Percentiles rank a stretch among this genome's conserved stretches.
These are phyloP conservation scores for Bondarzewia mesenterica DNA, from an alignment of 1,284 basidiomycete genomes.

Conservation along the genomic window DNA sequence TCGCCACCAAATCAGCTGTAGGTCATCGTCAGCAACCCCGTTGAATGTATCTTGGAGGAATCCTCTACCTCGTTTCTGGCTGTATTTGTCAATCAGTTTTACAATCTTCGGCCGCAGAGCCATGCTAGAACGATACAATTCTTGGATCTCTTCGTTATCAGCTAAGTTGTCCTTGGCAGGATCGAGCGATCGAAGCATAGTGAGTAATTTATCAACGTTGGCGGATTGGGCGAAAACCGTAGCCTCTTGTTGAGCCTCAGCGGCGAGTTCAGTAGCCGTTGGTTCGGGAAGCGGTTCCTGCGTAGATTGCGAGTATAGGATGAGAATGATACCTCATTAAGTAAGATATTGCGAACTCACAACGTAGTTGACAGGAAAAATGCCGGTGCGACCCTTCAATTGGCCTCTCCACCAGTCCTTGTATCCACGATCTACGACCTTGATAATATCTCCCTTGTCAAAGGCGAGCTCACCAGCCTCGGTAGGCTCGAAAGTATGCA, in stretches of 20 bases:
- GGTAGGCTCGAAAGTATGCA: constrained; percentile 86
- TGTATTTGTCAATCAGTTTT: constrained; percentile 95
- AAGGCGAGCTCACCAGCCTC: constrained; percentile 92
- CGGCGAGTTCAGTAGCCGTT: constrained; percentile 69
- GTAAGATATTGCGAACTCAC: constrained; percentile 46
- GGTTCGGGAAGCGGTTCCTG: constrained; percentile 88
- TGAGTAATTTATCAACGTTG: constrained; percentile 83
- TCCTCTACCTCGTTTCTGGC: constrained; percentile 75
- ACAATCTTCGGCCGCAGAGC: constrained; percentile 90
- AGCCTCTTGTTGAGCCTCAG: constrained; percentile 86
- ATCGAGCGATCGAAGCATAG: constrained; percentile 75
- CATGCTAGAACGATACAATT: constrained; percentile 88
- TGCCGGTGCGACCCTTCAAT: constrained; percentile 86
- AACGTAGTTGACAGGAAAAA: constrained; percentile 98
- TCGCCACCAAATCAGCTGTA: constrained; percentile 77
- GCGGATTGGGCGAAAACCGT: constrained; percentile 78
- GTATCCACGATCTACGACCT: constrained; percentile 92
- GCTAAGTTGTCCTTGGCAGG: constrained; percentile 79
- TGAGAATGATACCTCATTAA: constrained; percentile 7
- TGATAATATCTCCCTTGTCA: constrained; percentile 91
- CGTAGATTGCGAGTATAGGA: background rate
- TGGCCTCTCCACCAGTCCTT: constrained; percentile 99
- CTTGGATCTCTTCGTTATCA: constrained; percentile 94
- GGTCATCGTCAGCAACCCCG: background rate
- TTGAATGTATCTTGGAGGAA: background rate